These are phyloP conservation scores for Asterochloris erici DNA, from an alignment of 139 green algal species.

Conservation along the genomic window DNA sequence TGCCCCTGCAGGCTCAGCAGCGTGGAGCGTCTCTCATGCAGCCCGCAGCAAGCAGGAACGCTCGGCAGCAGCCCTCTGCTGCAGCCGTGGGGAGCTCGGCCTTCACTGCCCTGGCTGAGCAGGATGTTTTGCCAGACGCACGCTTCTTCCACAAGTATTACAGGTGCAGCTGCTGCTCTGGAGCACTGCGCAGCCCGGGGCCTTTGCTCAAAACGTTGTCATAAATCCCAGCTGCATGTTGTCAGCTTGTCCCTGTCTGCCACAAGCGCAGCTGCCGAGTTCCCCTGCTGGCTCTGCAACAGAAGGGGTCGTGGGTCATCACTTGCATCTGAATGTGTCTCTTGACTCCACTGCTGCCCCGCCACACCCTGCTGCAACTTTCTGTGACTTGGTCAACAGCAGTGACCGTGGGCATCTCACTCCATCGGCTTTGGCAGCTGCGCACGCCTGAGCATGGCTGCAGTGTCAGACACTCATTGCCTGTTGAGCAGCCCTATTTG, in stretches of 20 bases:
- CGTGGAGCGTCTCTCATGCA: conserved; percentile 72
- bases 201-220: background rate
- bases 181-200: background rate
- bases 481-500: background rate
- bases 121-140: conserved; percentile 63
- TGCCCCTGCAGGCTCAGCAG: conserved; percentile 24
- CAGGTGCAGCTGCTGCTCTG: background rate
- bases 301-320: background rate
- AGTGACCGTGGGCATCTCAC: background rate
- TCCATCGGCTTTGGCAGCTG: background rate
- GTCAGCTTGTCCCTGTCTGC: background rate
- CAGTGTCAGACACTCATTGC: background rate
- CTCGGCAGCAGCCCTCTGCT: background rate
- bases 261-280: background rate
- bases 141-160: conserved; percentile 86
- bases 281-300: background rate
- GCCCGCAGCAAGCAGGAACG: conserved; percentile 33
- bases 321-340: background rate
- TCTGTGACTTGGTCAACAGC: background rate
- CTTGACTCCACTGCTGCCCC: too few relatives aligned
- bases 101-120: conserved; percentile 67
- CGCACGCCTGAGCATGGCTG: background rate
- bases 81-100: conserved; percentile 41
- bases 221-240: background rate
- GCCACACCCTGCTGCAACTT: background rate